Evolutionary conservation across 306 rosid genomes (phyloP).

Genomic region (Quillaja saponaria): DNA sequence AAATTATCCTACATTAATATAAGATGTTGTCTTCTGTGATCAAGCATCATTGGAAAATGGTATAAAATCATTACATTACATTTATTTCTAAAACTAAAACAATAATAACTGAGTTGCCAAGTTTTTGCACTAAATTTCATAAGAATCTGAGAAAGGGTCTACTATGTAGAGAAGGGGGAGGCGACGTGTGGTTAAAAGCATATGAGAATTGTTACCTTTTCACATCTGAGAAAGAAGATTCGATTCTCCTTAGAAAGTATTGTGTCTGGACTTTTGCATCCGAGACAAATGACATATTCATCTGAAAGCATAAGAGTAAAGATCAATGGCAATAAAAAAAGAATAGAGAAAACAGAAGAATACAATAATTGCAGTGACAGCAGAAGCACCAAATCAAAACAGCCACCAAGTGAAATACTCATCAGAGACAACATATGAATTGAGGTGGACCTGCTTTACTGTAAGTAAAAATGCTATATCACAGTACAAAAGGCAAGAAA

Average conservation of each 20-base stretch:
- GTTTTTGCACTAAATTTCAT: too few relatives aligned
- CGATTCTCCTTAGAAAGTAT: slow-evolving; percentile 95
- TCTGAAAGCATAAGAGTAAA: slow-evolving; percentile 44
- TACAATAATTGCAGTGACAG: slow-evolving; percentile 7
- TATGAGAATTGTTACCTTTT: slow-evolving; percentile 53
- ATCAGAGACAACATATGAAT: too few relatives aligned
- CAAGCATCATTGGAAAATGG: too few relatives aligned
- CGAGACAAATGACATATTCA: slow-evolving; percentile 86
- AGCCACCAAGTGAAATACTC: neutral
- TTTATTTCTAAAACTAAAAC: too few relatives aligned
- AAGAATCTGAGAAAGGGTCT: too few relatives aligned
- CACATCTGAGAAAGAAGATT: slow-evolving; percentile 92
- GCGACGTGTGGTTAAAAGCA: too few relatives aligned
- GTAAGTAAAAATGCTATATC: too few relatives aligned
- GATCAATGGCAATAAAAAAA: neutral
- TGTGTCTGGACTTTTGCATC: slow-evolving; percentile 97
- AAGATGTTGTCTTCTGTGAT: neutral
- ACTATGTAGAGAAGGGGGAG: too few relatives aligned
- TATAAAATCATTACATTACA: too few relatives aligned
- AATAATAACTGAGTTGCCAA: too few relatives aligned
- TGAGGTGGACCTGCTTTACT: too few relatives aligned
- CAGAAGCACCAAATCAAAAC: neutral
- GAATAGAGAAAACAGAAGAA: neutral
- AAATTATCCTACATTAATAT: neutral
- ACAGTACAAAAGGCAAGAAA: too few relatives aligned